These are phyloP conservation scores for Rosa hybrid DNA, from an alignment of 331 rosid species.

Conservation along the genomic window DNA sequence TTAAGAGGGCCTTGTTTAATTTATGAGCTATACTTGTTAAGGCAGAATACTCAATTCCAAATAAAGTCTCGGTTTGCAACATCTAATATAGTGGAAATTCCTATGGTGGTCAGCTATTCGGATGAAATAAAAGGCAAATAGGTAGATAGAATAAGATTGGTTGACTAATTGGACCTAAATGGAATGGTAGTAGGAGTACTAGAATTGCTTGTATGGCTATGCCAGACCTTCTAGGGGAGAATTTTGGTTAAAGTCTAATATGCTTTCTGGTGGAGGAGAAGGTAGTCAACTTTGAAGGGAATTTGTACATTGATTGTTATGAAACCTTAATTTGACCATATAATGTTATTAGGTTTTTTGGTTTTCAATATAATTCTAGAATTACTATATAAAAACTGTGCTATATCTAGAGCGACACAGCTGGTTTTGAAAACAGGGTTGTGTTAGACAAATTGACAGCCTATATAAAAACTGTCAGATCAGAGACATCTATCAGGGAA, in stretches of 20 bases:
- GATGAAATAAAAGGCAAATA: neutral
- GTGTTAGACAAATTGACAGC: neutral
- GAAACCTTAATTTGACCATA: neutral
- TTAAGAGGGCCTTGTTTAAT: neutral
- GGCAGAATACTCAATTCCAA: neutral
- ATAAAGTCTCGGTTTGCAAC: neutral
- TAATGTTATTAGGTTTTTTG: neutral
- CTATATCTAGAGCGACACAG: neutral
- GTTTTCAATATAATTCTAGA: neutral
- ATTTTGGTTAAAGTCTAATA: neutral
- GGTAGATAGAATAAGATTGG: neutral
- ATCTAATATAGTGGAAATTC: neutral
- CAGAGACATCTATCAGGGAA: neutral
- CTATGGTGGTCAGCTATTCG: neutral
- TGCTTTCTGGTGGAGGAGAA: constrained; percentile 12
- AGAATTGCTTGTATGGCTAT: neutral
- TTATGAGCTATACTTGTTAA: neutral
- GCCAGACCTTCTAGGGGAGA: neutral
- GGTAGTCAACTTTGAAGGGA: neutral
- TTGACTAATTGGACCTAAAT: constrained; percentile 4
- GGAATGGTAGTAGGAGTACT: neutral
- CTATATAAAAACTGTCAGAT: neutral
- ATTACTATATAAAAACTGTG: neutral
- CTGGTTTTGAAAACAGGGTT: neutral
- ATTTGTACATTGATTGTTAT: neutral